Evolutionary conservation across 2,329 filamentous ascomycete genomes (phyloP), one percentile per base, ranked within the genome.

Genomic region (Botrytis medusae): DNA sequence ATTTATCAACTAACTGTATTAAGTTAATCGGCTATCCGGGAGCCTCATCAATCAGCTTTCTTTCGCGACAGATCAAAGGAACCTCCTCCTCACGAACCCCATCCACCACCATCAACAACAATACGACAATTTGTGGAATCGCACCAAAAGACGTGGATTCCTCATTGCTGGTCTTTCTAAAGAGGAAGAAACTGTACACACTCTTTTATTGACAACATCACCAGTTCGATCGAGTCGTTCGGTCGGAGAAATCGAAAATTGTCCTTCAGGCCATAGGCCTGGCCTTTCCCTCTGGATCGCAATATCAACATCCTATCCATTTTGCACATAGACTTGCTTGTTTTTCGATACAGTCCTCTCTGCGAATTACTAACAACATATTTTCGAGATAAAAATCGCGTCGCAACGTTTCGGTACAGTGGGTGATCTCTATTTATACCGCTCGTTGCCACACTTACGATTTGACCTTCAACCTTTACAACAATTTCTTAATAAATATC

Each of bases 71-170:
- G 54, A 54, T 67, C 70, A 72, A 72, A 72, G 70, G 70, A 72
- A 72, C 29, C 60, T 72, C 70, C 25, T 67, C 70, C 37, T 57
- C 34, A 44, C 51, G 63, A 72, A 72, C n/a, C 42, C 69, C 73
- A 67, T 71, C 65, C 73, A 74, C 72, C 73, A 72, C 69, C 72
- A 72, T 68, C 74, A 75, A 74, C 68, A 62, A 57, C 40, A 71
- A 64, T 59, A 71, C 77, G 61, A 73, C 73, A 73, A 74, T 73
- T 68, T 68, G 63, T 68, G 79, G 81, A 79, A 80, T 80, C 76
- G 79, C 81, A 78, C 79, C 77, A 77, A 71, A 51, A 72, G 78
- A 77, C 80, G 81, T 80, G 80, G 76, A 79, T 81, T 80, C 79
- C 79, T 76, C 74, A 74, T 69, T 51, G 75, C 74, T 74, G 71